These are phyloP conservation scores for Komagataella kurtzmanii DNA, from an alignment of 805 yeast species.

Conservation along the genomic window DNA sequence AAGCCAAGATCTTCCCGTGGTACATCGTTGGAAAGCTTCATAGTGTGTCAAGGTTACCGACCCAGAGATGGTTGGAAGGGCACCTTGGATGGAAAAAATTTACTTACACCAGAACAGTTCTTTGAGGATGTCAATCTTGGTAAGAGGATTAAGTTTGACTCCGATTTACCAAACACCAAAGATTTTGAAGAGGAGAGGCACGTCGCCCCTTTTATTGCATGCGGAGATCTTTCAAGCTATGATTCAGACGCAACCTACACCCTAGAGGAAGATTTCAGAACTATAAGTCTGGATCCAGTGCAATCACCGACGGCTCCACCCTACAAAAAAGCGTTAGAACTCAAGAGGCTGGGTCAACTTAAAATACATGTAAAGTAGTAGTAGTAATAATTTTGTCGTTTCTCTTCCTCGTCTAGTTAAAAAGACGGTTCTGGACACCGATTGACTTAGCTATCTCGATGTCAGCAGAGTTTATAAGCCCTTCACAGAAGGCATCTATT, in stretches of 20 bases:
- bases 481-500: slow-evolving; percentile 44
- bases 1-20: slow-evolving; percentile 95
- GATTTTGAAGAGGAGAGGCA: slow-evolving; percentile 40
- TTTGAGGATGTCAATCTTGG: slow-evolving; percentile 55
- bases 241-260: slow-evolving; percentile 94
- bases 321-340: slow-evolving; percentile 79
- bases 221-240: slow-evolving; percentile 80
- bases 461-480: slow-evolving; percentile 48
- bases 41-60: slow-evolving; percentile 79
- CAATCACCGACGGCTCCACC: slow-evolving; percentile 97
- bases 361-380: background rate
- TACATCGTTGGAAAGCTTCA: slow-evolving; percentile 84
- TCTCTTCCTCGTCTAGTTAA: background rate
- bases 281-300: slow-evolving; percentile 69
- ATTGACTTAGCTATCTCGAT: slow-evolving; percentile 36
- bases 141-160: slow-evolving; percentile 27
- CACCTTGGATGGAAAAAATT: slow-evolving; percentile 20
- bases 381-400: background rate
- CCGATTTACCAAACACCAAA: slow-evolving; percentile 24
- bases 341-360: slow-evolving; percentile 37
- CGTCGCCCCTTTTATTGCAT: slow-evolving; percentile 88
- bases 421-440: slow-evolving; percentile 3
- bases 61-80: slow-evolving; percentile 86
- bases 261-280: slow-evolving; percentile 26
- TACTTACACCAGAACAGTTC: slow-evolving; percentile 65